Base-by-base conservation (phyloP, 176 grass and related monocot species). In the Triticum turgidum region DNA sequence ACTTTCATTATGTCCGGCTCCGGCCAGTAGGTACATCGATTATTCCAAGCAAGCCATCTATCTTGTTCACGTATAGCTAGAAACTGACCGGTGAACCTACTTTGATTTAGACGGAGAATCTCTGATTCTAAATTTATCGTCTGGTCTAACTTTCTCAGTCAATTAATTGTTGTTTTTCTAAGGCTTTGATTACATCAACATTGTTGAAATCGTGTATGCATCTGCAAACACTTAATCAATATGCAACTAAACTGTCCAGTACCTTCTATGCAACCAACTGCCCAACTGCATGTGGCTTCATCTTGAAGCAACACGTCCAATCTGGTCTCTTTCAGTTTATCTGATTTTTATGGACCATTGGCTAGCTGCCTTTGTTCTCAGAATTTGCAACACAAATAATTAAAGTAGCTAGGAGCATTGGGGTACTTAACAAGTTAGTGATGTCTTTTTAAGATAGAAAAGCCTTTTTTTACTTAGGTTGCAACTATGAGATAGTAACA, bases 121-220 rank as follows among this genome's bases (percentile, higher is more conserved):
- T 61, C 34, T 79, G 12, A 15, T 64, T 77, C 80, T 44, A 87
- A 65, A 69, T 69, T 84, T 32, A 49, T 30, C 35, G 42, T 84
- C 38, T 77, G 61, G 70, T 85, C 17, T 32, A 85, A 71, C 52
- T 35, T 77, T 84, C 33, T 59, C 3, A 69, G 76, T 11, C 6
- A 29, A 52, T 61, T 56, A 20, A 32, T 3, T 63, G 32, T 69
- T 65, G 29, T 52, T 80, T 91, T 47, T 38, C 51, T 61, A 68
- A 52, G 33, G 77, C 69, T 71, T 84, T 88, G 77, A 77, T 77
- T 10, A 2, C 54, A 81, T 85, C 85, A 81, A 84, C 51, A 77
- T 70, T 81, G 76, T 81, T 66, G 45, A 62, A 64, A 41, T 69
- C 63, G 17, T 81, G 29, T 27, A 61, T 54, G 68, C 61, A 17